Evolutionary conservation across 495 filamentous ascomycete species (phyloP).

Genomic region (Cercophora sp.): DNA sequence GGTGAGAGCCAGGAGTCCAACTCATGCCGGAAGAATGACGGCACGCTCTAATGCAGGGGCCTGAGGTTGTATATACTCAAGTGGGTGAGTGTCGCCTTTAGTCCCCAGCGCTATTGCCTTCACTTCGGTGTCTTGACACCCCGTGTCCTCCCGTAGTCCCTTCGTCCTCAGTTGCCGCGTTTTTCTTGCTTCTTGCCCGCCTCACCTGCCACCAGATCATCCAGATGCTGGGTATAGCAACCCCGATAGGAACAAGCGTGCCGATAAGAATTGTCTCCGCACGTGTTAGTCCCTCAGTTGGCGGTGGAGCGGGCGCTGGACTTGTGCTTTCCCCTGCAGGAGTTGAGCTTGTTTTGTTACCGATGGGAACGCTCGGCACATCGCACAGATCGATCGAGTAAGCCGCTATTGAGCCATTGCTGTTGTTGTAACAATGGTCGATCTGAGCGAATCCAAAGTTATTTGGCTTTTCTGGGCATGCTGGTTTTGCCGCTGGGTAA

Average conservation of each 20-base stretch:
- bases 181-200: too few relatives aligned
- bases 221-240: neutral
- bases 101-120: too few relatives aligned
- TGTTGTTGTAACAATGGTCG: neutral
- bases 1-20: too few relatives aligned
- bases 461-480: neutral
- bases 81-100: too few relatives aligned
- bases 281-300: neutral
- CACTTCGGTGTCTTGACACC: too few relatives aligned
- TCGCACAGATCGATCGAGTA: conserved; percentile 2
- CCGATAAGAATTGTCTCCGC: neutral
- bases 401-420: conserved; percentile 2
- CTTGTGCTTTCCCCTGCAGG: neutral
- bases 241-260: neutral
- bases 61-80: too few relatives aligned
- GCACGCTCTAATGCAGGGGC: too few relatives aligned
- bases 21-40: too few relatives aligned
- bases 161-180: too few relatives aligned
- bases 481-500: neutral
- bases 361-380: neutral
- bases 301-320: neutral
- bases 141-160: too few relatives aligned
- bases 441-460: neutral
- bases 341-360: too few relatives aligned
- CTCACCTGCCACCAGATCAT: neutral